Percentiles rank a stretch among this genome's conserved stretches.
phyloP scores from a whole-genome alignment of 1,284 basidiomycete species.

The Sanghuangporus weigelae region DNA sequence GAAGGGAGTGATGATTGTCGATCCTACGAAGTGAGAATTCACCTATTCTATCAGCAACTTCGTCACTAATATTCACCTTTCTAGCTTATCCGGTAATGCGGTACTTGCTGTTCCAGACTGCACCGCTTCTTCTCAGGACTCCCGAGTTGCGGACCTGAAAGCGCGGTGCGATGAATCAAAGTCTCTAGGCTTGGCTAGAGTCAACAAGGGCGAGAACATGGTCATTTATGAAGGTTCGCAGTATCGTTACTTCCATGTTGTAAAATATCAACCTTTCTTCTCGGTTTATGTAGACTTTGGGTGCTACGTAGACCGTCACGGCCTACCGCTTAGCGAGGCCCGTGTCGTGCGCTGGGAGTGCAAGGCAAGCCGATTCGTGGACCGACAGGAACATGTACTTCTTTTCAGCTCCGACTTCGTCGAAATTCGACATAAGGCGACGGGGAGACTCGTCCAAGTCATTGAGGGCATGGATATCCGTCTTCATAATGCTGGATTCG shows the following conservation, averaged over 20 bases:
- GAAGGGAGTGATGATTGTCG: conserved; percentile 56
- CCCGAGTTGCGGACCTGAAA: conserved; percentile 50
- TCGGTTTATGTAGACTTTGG: conserved; percentile 40
- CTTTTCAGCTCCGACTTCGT: conserved; percentile 69
- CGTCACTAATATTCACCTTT: neutral
- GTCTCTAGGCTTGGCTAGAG: conserved; percentile 61
- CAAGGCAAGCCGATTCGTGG: conserved; percentile 51
- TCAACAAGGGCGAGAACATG: conserved; percentile 52
- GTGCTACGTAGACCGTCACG: conserved; percentile 67
- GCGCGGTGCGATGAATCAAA: conserved; percentile 50
- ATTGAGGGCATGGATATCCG: conserved; percentile 65
- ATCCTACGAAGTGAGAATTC: conserved; percentile 58
- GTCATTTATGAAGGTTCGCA: conserved; percentile 69
- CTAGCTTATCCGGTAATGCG: conserved; percentile 30
- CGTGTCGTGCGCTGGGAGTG: conserved; percentile 74
- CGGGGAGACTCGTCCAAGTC: conserved; percentile 66
- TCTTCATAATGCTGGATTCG: conserved; percentile 39
- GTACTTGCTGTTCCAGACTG: conserved; percentile 59
- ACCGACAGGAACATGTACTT: conserved; percentile 56
- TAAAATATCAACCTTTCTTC: neutral
- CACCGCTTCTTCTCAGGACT: conserved; percentile 34
- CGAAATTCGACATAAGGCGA: conserved; percentile 59
- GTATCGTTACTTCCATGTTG: neutral
- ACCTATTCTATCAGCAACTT: neutral
- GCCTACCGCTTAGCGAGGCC: conserved; percentile 52